phyloP scores from a whole-genome alignment of 2,329 filamentous ascomycete species.

The Didymella keratinophila region DNA sequence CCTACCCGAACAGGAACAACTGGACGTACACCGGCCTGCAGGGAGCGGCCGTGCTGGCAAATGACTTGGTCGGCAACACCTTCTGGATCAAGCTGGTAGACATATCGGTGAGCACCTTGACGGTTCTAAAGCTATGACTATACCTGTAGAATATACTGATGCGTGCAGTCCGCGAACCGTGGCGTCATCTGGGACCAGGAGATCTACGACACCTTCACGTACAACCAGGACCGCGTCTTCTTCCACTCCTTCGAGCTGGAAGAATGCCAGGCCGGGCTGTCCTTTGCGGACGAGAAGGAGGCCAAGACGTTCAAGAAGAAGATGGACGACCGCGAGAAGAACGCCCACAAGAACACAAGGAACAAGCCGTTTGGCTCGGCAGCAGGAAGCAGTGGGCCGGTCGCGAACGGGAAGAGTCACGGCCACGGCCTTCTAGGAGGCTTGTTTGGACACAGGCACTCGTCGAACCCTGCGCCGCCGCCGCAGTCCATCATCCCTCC shows the following conservation, averaged over 20 bases:
- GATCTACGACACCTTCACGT: conserved; percentile 92
- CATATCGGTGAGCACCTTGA: conserved; percentile 76
- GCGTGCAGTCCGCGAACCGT: conserved; percentile 54
- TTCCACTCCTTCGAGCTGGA: conserved; percentile 98
- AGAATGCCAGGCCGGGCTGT: conserved; percentile 86
- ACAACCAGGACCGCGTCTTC: conserved; percentile 97
- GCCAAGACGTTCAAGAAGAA: conserved; percentile 97
- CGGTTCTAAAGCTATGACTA: too few species aligned
- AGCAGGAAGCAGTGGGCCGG: conserved; percentile 32
- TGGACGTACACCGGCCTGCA: conserved; percentile 96
- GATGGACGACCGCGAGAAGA: conserved; percentile 95
- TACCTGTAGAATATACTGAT: conserved; percentile 18
- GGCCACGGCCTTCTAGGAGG: conserved; percentile 61
- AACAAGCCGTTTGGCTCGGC: conserved; percentile 73
- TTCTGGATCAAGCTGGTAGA: conserved; percentile 99
- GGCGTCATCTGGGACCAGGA: conserved; percentile 68
- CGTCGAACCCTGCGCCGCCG: conserved; percentile 51
- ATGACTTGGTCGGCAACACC: conserved; percentile 93
- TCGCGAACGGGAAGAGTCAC: conserved; percentile 44
- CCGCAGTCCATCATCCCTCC: conserved; percentile 61
- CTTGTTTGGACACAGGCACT: conserved; percentile 60
- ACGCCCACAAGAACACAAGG: conserved; percentile 86
- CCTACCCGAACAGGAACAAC: conserved; percentile 82
- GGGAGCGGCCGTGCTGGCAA: conserved; percentile 87
- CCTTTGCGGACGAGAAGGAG: conserved; percentile 96